Evolutionary conservation across 768 basidiomycete species (phyloP).

Genomic region (Multifurca ochricompacta): DNA sequence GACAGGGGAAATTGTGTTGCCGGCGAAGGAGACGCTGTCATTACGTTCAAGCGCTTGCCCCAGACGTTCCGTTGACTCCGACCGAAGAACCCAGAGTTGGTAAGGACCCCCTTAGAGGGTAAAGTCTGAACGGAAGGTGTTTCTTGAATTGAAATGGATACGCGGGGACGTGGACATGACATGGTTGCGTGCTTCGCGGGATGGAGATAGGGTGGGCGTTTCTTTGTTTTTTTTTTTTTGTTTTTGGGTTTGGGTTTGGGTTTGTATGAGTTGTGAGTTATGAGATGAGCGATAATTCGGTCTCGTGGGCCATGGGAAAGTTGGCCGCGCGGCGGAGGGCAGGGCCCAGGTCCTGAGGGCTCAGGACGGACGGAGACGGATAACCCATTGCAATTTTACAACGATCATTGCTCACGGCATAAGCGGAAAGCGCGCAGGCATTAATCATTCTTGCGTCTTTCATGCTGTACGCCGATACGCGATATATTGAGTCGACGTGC

Average conservation of each 20-base stretch:
- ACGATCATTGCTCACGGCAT: no score
- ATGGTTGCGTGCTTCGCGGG: slow-evolving; percentile 15
- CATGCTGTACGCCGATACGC: no score
- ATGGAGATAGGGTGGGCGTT: slow-evolving; percentile 10
- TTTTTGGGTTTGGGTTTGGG: neutral
- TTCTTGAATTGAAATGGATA: neutral
- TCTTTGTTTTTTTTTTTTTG: no score
- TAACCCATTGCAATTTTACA: no score
- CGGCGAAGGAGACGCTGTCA: slow-evolving; percentile 1
- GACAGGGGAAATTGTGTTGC: neutral
- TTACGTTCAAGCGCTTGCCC: neutral
- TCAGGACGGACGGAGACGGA: no score
- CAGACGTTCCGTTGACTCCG: neutral
- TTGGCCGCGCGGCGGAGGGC: no score
- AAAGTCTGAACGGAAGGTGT: neutral
- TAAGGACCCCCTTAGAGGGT: neutral
- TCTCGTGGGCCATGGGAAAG: no score
- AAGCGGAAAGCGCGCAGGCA: no score
- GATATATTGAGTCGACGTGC: no score
- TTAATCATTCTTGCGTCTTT: no score
- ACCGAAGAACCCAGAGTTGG: neutral
- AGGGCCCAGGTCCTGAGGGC: no score
- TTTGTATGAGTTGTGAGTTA: neutral
- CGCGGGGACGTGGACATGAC: neutral
- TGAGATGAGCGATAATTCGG: no score